A percentile compares a stretch with the other conserved stretches of the same genome.
These are phyloP conservation scores for Chalaropsis ovoidea DNA, from an alignment of 2,329 filamentous ascomycete species.

Conservation along the genomic window DNA sequence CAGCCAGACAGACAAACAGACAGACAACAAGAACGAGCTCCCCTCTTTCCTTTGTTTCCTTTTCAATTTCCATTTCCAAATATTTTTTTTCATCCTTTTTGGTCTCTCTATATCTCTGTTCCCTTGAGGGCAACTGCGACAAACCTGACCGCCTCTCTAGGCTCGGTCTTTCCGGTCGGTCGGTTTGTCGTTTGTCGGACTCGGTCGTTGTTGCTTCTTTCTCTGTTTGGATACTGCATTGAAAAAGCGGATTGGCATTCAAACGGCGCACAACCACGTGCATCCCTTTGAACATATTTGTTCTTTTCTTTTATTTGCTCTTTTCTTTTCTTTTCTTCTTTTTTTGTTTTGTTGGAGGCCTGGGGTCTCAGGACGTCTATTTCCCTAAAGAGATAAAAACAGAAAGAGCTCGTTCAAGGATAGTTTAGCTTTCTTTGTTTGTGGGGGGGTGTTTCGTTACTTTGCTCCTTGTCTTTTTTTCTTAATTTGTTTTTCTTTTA, in stretches of 20 bases:
- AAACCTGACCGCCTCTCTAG: neutral
- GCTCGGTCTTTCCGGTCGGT: neutral
- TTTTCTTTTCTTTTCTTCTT: neutral
- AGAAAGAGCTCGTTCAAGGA: neutral
- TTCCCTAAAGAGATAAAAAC: neutral
- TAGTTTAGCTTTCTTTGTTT: neutral
- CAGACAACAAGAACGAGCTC: neutral
- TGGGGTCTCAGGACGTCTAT: no score
- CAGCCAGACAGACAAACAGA: neutral
- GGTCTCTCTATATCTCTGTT: neutral
- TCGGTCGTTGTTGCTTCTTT: neutral
- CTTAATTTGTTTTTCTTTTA: neutral
- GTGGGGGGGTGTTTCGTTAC: neutral
- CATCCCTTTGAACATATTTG: no score
- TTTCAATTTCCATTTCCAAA: neutral
- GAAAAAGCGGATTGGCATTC: no score
- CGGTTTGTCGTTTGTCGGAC: neutral
- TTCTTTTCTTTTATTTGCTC: no score
- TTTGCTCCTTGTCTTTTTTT: neutral
- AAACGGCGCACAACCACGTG: no score
- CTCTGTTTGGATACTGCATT: neutral
- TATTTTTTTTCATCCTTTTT: neutral
- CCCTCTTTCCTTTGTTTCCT: neutral
- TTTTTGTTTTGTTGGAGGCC: neutral
- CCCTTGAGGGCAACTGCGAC: neutral